Conservation (phyloP, 495 filamentous ascomycete species). For the Xylaria castorea region DNA sequence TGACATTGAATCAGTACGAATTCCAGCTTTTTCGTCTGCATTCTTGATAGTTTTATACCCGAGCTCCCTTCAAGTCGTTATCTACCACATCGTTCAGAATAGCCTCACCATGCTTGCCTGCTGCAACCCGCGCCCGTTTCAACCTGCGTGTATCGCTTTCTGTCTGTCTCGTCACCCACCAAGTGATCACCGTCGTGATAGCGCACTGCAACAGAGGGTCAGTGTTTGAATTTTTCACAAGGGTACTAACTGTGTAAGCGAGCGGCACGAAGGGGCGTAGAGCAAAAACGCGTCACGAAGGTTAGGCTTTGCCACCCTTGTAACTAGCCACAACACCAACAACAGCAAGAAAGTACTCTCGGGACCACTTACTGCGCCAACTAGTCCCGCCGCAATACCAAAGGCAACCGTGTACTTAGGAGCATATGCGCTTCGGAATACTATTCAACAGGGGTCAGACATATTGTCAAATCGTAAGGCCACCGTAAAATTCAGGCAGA, state of each 20-base stretch:
- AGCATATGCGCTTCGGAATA: conserved; percentile 44
- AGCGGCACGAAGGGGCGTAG: background rate
- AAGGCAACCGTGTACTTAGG: conserved; percentile 43
- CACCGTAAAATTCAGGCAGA: background rate
- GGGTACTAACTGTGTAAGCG: background rate
- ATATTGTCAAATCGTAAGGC: background rate
- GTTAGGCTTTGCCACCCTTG: no score
- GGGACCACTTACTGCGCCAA: conserved; percentile 32
- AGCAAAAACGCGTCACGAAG: background rate
- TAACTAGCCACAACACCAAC: background rate
- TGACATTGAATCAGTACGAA: background rate
- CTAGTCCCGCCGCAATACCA: conserved; percentile 41
- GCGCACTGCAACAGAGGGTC: conserved; percentile 27
- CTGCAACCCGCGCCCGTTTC: conserved; percentile 50
- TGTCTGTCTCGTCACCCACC: conserved; percentile 44
- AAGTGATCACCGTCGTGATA: conserved; percentile 39
- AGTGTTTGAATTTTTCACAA: background rate
- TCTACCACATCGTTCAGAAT: conserved; percentile 54
- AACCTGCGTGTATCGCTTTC: conserved; percentile 51
- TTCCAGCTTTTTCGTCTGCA: background rate
- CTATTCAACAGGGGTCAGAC: background rate
- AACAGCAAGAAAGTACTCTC: background rate
- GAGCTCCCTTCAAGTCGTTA: conserved; percentile 38
- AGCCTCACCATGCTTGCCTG: conserved; percentile 47
- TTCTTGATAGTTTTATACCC: background rate